A percentile compares a stretch with the other conserved stretches of the same genome.
phyloP scores from a whole-genome alignment of 2,329 filamentous ascomycete genomes.

The Fusarium compactum region DNA sequence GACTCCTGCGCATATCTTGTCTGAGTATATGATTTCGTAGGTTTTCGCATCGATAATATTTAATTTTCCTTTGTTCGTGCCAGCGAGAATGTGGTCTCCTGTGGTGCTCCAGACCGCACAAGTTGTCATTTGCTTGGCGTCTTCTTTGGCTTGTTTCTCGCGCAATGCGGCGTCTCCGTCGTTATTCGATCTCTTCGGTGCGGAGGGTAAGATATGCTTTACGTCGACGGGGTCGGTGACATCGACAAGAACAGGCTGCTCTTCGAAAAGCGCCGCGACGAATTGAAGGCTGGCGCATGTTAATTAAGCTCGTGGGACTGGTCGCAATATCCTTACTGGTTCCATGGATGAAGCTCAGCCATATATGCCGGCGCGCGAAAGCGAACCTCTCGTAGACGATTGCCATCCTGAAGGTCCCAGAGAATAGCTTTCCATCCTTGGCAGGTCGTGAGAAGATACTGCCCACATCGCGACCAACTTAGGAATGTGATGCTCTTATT shows the following conservation, averaged over 20 bases:
- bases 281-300: slow-evolving; percentile 73
- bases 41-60: slow-evolving; percentile 92
- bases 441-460: slow-evolving; percentile 91
- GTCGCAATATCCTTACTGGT: slow-evolving; percentile 69
- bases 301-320: slow-evolving; percentile 24
- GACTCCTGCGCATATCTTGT: slow-evolving; percentile 86
- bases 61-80: slow-evolving; percentile 94
- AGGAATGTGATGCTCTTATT: slow-evolving; percentile 93
- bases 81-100: slow-evolving; percentile 90
- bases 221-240: slow-evolving; percentile 75
- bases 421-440: slow-evolving; percentile 97
- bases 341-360: slow-evolving; percentile 91
- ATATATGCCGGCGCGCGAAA: slow-evolving; percentile 96
- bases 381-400: slow-evolving; percentile 83
- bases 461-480: slow-evolving; percentile 93
- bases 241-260: slow-evolving; percentile 90
- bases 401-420: slow-evolving; percentile 83
- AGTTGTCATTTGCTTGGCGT: slow-evolving; percentile 95
- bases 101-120: slow-evolving; percentile 88
- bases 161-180: slow-evolving; percentile 77
- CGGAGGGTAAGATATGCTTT: slow-evolving; percentile 83
- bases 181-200: slow-evolving; percentile 78
- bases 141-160: slow-evolving; percentile 90
- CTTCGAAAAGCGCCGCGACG: slow-evolving; percentile 92
- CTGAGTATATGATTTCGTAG: slow-evolving; percentile 87